Evolutionary conservation across 192 early-diverging fungal genomes (phyloP), one percentile per base, ranked within the genome.

Genomic region (Gonapodya prolifera): DNA sequence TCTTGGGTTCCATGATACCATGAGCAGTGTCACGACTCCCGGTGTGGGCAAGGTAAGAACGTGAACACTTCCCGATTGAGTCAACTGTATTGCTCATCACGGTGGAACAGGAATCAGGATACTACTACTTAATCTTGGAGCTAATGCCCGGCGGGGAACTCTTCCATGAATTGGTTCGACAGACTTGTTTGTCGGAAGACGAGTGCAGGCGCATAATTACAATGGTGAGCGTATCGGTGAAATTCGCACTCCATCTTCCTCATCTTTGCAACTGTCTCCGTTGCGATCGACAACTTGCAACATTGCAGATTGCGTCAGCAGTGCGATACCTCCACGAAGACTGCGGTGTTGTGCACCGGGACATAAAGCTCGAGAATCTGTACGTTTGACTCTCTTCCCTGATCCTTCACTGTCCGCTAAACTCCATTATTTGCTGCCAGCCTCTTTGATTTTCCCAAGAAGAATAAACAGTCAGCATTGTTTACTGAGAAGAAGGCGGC

Each of bases 311-410:
- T 34, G 94, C 94, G 1, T 84, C 92, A 75, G 94, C 90, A 1
- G 86, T 97, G 35, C 85, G 89, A 75, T 94, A 96, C 79, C 84
- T 96, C 35, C 95, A 97, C 79, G 90, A 91, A 36, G 90, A 92
- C 76, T 83, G 84, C 75, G 91, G 92, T 76, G 87, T 95, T n/a
- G 89, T 93, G 34, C 94, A 95, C 81, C 88, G 95, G 69, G 96
- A 98, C 82, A 94, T 98, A 78, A 98, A 98, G 86, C 92, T 92
- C 17, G 96, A 98, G 80, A 98, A 98, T 82, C 86, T 96, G 69
- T 83, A 93, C 13, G 92, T 93, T 81, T 87, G 89, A 73, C 86
- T 90, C 29, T 92, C 92, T 34, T 89, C 92, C 0, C 82, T 91
- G 18, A 81, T 86, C 33, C 86, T 89, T 61, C 45, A 23, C 45